Percentiles rank a stretch among this genome's conserved stretches.
These are phyloP conservation scores for Lichtheimia ornata DNA, from an alignment of 371 early-diverging fungal genomes.

Conservation along the genomic window DNA sequence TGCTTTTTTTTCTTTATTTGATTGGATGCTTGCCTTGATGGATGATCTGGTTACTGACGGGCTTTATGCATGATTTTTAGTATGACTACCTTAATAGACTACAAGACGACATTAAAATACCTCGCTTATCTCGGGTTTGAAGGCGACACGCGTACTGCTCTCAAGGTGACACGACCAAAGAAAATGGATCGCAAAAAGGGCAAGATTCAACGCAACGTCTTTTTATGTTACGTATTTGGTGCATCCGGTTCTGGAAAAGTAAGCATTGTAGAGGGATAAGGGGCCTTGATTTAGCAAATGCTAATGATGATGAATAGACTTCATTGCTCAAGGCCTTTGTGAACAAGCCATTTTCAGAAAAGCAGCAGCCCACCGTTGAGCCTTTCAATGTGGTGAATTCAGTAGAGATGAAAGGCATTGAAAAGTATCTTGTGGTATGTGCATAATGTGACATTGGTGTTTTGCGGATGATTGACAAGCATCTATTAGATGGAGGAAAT, in stretches of 20 bases:
- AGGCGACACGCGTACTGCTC: slow-evolving; percentile 74
- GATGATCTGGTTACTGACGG: background rate
- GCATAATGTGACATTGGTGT: background rate
- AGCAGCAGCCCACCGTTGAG: slow-evolving; percentile 76
- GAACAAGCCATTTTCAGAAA: slow-evolving; percentile 74
- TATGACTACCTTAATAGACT: slow-evolving; percentile 93
- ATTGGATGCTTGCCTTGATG: background rate
- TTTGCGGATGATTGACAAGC: too few species aligned
- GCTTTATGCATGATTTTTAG: slow-evolving; percentile 35
- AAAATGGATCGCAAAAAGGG: slow-evolving; percentile 79
- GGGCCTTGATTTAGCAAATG: too few species aligned
- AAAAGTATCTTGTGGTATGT: slow-evolving; percentile 89
- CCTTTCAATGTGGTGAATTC: slow-evolving; percentile 89
- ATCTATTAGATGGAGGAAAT: slow-evolving; percentile 84
- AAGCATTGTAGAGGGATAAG: slow-evolving; percentile 2
- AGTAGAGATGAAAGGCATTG: slow-evolving; percentile 90
- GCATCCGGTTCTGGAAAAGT: slow-evolving; percentile 93
- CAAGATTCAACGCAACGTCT: slow-evolving; percentile 84
- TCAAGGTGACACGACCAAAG: slow-evolving; percentile 66
- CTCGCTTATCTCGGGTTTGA: slow-evolving; percentile 95
- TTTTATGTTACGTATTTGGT: slow-evolving; percentile 93
- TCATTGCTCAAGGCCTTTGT: slow-evolving; percentile 83
- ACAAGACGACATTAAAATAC: slow-evolving; percentile 85
- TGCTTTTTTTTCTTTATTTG: background rate
- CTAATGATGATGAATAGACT: slow-evolving; percentile 47